Evolutionary conservation across 202 grass and related monocot genomes (phyloP), one percentile per base, ranked within the genome.

Genomic region (Cymbopogon flexuosus): DNA sequence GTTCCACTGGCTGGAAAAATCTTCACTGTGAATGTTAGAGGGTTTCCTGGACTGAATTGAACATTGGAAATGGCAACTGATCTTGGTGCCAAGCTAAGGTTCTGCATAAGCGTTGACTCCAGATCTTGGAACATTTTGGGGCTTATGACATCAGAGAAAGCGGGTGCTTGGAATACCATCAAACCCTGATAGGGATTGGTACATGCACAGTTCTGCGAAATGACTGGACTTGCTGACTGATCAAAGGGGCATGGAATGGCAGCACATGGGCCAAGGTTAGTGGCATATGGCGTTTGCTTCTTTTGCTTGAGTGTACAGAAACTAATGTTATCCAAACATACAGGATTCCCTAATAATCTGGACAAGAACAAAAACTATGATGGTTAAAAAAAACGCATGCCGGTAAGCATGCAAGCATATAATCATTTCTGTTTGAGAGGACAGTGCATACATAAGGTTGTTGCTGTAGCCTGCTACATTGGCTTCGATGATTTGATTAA

Each of bases 301-400:
- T 66, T 84, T 77, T 85, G 46, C 86, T 49, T 37, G 41, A 87
- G 73, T 29, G 5, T 74, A 58, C 92, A 94, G 27, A 62, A 87
- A 41, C 0, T 83, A 52, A 1, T 68, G 65, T 87, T 72, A 13
- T 18, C 14, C 0, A 36, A 39, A 52, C 92, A 94, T 52, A 82
- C 5, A 79, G 81, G 92, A 77, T 94, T 94, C 8, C 47, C 81
- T 61, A 45, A 19, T 79, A 94, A 80, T 87, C 92, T 94, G 77
- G 69, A 87, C 8, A 37, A 40, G n/a, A 63, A 65, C 18, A 76
- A 36, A 34, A 76, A 68, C 4, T 8, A 46, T 27, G 4, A 34
- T 72, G 49, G 51, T 64, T 82, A 63, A 42, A 40, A 42, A 40
- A 67, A 68, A 67, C 49, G 12, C 52, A 85, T 61, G 62, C 15